Conservation (phyloP, 768 basidiomycete species). For the Pisolithus orientalis region DNA sequence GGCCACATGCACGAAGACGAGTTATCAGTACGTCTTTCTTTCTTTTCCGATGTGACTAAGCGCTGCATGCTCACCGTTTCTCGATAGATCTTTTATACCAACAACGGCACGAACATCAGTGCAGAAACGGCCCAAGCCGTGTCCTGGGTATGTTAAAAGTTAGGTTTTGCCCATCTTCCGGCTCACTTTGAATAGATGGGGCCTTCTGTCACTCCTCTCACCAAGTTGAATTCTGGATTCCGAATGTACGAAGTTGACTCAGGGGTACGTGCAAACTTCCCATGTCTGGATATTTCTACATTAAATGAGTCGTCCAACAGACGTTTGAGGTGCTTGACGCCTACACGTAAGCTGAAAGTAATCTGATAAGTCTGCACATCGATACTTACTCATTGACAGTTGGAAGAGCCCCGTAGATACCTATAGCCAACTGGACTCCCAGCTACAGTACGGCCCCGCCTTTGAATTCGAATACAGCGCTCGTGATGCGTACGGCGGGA, state of each 20-base stretch:
- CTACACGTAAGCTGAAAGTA: constrained; percentile 49
- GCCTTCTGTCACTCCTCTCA: constrained; percentile 65
- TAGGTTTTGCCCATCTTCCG: constrained; percentile 2
- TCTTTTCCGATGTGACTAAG: not conserved
- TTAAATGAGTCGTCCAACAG: constrained; percentile 27
- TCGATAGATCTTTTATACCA: constrained; percentile 60
- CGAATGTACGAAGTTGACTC: constrained; percentile 44
- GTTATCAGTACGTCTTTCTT: constrained; percentile 40
- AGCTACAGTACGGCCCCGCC: constrained; percentile 52
- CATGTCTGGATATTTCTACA: not conserved
- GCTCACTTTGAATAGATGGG: constrained; percentile 41
- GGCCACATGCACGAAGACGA: constrained; percentile 77
- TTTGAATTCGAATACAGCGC: constrained; percentile 63
- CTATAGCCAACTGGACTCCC: constrained; percentile 52
- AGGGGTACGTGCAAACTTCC: constrained; percentile 34
- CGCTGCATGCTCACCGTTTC: not conserved
- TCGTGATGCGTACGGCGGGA: constrained; percentile 57
- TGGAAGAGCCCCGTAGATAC: constrained; percentile 60
- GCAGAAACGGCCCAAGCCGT: constrained; percentile 50
- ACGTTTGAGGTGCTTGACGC: constrained; percentile 77
- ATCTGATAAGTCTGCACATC: not conserved
- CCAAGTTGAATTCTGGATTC: constrained; percentile 72
- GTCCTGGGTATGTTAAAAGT: constrained; percentile 37
- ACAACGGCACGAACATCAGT: constrained; percentile 59
- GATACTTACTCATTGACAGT: constrained; percentile 27